These are phyloP conservation scores for Wallacemonas collosoma DNA, from an alignment of 208 protist genomes.

Conservation along the genomic window DNA sequence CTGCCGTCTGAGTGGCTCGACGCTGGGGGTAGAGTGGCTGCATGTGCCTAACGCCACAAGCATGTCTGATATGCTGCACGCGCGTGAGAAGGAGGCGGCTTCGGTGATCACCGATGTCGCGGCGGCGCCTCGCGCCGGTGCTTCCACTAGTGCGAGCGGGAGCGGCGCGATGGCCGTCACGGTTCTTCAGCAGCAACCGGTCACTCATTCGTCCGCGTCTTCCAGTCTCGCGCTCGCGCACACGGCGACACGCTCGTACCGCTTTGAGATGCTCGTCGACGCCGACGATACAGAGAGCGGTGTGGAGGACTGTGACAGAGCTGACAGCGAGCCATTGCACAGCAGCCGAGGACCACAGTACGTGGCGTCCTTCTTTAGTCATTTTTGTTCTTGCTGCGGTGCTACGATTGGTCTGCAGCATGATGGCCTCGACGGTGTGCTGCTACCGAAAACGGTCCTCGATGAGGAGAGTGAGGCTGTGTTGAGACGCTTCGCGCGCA, in stretches of 20 bases:
- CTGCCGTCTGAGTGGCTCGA: constrained; percentile 37
- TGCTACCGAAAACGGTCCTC: constrained; percentile 58
- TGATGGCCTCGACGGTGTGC: constrained; percentile 50
- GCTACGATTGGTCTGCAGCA: constrained; percentile 58
- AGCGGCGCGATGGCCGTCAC: constrained; percentile 27
- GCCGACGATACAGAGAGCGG: background rate
- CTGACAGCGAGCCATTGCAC: background rate
- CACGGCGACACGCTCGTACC: constrained; percentile 5
- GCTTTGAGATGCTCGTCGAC: constrained; percentile 12
- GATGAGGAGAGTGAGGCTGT: constrained; percentile 47
- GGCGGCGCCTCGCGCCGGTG: too few species aligned
- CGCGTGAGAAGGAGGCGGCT: background rate
- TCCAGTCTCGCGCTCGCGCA: background rate
- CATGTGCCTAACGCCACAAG: constrained; percentile 57
- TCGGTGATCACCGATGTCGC: too few species aligned
- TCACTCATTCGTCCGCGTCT: background rate
- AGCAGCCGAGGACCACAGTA: background rate
- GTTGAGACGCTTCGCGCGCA: constrained; percentile 55
- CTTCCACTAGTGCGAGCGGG: background rate
- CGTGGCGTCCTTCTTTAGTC: constrained; percentile 31
- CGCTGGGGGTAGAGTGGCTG: constrained; percentile 74
- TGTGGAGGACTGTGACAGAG: constrained; percentile 5
- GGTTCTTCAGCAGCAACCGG: constrained; percentile 9
- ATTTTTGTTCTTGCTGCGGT: constrained; percentile 72
- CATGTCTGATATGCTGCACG: constrained; percentile 20